Evolutionary conservation across 2,329 filamentous ascomycete genomes (phyloP).

Genomic region (Eutypella sp.): DNA sequence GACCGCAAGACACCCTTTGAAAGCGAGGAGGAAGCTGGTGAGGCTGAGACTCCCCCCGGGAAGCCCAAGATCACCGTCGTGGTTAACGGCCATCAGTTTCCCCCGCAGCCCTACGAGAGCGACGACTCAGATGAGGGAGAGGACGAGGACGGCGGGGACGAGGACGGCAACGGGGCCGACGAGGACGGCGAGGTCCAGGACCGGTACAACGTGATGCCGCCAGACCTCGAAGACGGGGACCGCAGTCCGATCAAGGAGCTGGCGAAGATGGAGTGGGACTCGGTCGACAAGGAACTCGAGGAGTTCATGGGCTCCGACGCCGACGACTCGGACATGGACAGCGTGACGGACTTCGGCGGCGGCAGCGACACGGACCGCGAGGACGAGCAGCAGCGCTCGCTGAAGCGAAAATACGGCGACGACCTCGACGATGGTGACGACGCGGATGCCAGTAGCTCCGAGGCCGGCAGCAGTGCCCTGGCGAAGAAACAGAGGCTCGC

Average conservation of each 20-base stretch:
- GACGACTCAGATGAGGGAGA: slow-evolving; percentile 40
- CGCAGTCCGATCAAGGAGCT: slow-evolving; percentile 27
- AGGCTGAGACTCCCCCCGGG: slow-evolving; percentile 29
- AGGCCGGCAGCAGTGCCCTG: slow-evolving; percentile 29
- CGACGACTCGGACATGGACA: slow-evolving; percentile 43
- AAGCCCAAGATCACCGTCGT: slow-evolving; percentile 41
- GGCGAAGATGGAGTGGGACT: slow-evolving; percentile 27
- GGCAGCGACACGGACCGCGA: slow-evolving; percentile 21
- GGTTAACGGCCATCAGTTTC: slow-evolving; percentile 14
- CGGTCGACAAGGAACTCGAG: slow-evolving; percentile 56
- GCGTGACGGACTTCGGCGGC: slow-evolving; percentile 16
- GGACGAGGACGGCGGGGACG: slow-evolving; percentile 31
- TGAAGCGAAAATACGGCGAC: slow-evolving; percentile 23
- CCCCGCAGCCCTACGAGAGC: slow-evolving; percentile 21
- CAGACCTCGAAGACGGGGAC: slow-evolving; percentile 40
- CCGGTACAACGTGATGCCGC: slow-evolving; percentile 43
- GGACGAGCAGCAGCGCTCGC: slow-evolving; percentile 27
- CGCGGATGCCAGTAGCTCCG: slow-evolving; percentile 1
- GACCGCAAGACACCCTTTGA: slow-evolving; percentile 44
- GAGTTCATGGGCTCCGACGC: slow-evolving; percentile 56
- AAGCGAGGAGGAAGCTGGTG: slow-evolving; percentile 17
- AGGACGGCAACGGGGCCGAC: slow-evolving; percentile 27
- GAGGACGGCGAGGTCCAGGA: slow-evolving; percentile 35
- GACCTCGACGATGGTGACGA: slow-evolving; percentile 18
- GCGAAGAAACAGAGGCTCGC: slow-evolving; percentile 39